Evolutionary conservation across 225 moss, liverwort and hornwort genomes (phyloP).

Genomic region (Physcomitrellopsis africana): DNA sequence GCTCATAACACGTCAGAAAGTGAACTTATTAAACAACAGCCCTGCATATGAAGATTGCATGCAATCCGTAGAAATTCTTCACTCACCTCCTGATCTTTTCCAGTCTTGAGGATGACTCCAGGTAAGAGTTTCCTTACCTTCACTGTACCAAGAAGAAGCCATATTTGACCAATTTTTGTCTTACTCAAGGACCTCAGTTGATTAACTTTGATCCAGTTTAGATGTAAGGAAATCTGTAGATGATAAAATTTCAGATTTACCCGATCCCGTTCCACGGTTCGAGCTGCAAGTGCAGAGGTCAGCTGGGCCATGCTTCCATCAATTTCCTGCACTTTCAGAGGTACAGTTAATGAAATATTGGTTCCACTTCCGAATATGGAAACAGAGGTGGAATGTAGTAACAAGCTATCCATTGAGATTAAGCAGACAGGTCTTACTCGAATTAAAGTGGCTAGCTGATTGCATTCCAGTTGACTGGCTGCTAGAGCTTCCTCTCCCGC

Average conservation of each 20-base stretch:
- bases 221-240: neutral
- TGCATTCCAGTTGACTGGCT: conserved; percentile 78
- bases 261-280: conserved; percentile 76
- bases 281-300: conserved; percentile 70
- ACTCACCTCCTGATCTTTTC: neutral
- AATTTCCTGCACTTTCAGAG: conserved; percentile 65
- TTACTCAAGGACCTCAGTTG: neutral
- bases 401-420: neutral
- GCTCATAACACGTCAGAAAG: conserved; percentile 10
- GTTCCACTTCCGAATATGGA: neutral
- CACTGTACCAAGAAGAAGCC: neutral
- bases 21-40: neutral
- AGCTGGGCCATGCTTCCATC: conserved; percentile 82
- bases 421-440: conserved; percentile 49
- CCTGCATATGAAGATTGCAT: neutral
- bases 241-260: conserved; percentile 30
- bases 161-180: conserved; percentile 8
- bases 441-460: conserved; percentile 68
- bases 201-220: neutral
- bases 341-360: neutral
- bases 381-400: neutral
- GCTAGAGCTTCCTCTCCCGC: conserved; percentile 83
- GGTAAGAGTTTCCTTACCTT: neutral
- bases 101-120: neutral
- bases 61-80: neutral